Base-by-base conservation (phyloP, 2,329 filamentous ascomycete species). In the Exophiala sideris region DNA sequence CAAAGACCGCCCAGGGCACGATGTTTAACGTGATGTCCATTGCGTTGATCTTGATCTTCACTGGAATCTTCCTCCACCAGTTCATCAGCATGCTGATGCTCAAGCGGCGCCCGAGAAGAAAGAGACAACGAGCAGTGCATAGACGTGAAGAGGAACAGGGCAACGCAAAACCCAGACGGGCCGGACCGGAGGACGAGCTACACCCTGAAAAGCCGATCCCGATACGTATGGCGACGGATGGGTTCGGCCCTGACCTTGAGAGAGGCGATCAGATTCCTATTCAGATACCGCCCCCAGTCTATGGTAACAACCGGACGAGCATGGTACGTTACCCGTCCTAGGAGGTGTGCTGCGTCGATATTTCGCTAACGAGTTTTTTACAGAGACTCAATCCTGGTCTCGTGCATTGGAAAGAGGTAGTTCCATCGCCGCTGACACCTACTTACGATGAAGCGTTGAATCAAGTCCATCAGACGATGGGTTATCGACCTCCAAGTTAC, bases 11-110 rank as follows among this genome's bases (percentile, higher is more conserved):
- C 56, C 75, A 81, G 47, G 81, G 81, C 39, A 82, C 82, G 67
- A 87, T 90, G 69, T 86, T 95, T 65, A 88, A 90, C 64, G 82
- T 95, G 55, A 76, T 95, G 49, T 79, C 95, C 56, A 85, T 95
- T 52, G 78, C 96, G 49, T 78, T 91, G 60, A 85, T 95, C 53
- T 73, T 95, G 48, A 75, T 86, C 48, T 80, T 86, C 33, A 85
- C 86, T 1, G 82, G 92, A 61, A 84, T 95, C 71, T 94, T 95
- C 76, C 87, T 84, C 65, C 89, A 95, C 70, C 83, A 85, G 39
- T 73, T 94, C 12, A 81, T 94, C 53, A 84, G 88, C 14, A 77
- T 95, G 3, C 85, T 82, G 69, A 80, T 95, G 71, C 70, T 87
- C 45, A 70, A 86, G 11, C 71, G 84, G 50, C 79, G 77, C 34